Percentiles rank a stretch among this genome's conserved stretches.
Conservation (phyloP, 257 asterid species). For the Scutellaria galericulata region DNA sequence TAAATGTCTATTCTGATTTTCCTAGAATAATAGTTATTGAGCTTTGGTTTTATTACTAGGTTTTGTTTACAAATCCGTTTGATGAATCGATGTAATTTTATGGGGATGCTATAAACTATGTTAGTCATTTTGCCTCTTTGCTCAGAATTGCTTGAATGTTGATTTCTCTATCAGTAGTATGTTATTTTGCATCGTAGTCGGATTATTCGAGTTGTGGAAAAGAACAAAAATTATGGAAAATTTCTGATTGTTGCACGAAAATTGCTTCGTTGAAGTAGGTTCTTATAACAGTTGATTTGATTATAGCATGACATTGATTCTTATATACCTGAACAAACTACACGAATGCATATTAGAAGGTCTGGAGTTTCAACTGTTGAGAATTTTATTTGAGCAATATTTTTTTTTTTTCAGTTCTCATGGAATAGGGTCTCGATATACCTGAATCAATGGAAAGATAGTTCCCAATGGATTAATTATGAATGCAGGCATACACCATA, state of each 20-base stretch:
- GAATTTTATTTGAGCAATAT: not conserved
- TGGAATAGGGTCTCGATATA: not conserved
- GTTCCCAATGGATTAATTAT: not conserved
- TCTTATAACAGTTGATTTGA: slow-evolving; percentile 18
- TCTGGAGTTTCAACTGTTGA: not conserved
- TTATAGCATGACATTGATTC: not conserved
- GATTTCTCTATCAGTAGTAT: not conserved
- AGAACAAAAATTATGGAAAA: slow-evolving; percentile 9
- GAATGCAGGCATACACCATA: not conserved
- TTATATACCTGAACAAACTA: not conserved
- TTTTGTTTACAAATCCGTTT: slow-evolving; percentile 3
- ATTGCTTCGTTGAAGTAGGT: slow-evolving; percentile 20
- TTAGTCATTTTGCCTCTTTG: not conserved
- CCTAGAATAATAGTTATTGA: not conserved
- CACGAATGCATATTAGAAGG: not conserved
- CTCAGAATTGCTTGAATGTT: slow-evolving; percentile 3
- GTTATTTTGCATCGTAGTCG: not conserved
- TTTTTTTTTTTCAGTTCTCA: not conserved
- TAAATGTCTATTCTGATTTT: slow-evolving; percentile 33
- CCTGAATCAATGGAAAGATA: not conserved
- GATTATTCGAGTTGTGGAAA: not conserved
- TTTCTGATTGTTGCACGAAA: slow-evolving; percentile 17
- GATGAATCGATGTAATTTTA: slow-evolving; percentile 15
- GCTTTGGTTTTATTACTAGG: slow-evolving; percentile 5
- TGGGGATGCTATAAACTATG: not conserved